These are phyloP conservation scores for Aureobasidium uvarum DNA, from an alignment of 2,329 filamentous ascomycete genomes.

Conservation along the genomic window DNA sequence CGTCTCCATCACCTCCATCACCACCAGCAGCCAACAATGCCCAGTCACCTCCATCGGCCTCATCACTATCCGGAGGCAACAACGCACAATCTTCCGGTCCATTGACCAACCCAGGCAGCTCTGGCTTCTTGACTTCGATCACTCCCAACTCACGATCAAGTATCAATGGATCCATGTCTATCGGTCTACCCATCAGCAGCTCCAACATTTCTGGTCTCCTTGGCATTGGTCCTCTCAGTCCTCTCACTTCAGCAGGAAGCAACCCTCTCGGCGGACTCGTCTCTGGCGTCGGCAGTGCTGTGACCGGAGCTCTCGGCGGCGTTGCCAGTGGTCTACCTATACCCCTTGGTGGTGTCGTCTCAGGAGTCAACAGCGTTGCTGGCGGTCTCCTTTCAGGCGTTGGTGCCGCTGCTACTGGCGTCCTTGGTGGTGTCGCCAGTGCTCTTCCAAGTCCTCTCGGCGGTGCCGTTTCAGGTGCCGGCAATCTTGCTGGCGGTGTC, in stretches of 20 bases:
- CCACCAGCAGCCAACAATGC: neutral
- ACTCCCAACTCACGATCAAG: neutral
- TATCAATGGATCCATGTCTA: slow-evolving; percentile 3
- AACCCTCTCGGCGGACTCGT: slow-evolving; percentile 6
- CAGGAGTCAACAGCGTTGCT: slow-evolving; percentile 10
- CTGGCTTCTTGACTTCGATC: slow-evolving; percentile 17
- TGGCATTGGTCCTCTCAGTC: neutral
- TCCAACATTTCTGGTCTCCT: slow-evolving; percentile 4
- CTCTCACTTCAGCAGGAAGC: slow-evolving; percentile 1
- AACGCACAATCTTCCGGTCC: neutral
- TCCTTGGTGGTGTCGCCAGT: neutral
- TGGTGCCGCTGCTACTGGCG: neutral
- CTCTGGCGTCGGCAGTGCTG: slow-evolving; percentile 6
- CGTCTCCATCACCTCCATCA: neutral
- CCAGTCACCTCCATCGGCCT: neutral
- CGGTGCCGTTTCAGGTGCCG: slow-evolving; percentile 7
- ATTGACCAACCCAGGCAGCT: slow-evolving; percentile 3
- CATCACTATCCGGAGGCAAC: neutral
- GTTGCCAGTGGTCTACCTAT: slow-evolving; percentile 9
- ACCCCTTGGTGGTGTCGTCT: slow-evolving; percentile 7
- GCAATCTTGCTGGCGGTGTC: slow-evolving; percentile 2
- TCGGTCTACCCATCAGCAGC: slow-evolving; percentile 14
- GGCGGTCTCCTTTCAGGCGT: slow-evolving; percentile 10
- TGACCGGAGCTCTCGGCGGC: slow-evolving; percentile 1
- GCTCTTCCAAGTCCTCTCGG: slow-evolving; percentile 1